Conservation (phyloP, 768 basidiomycete species). For the Hemileccinum rubropunctum region DNA sequence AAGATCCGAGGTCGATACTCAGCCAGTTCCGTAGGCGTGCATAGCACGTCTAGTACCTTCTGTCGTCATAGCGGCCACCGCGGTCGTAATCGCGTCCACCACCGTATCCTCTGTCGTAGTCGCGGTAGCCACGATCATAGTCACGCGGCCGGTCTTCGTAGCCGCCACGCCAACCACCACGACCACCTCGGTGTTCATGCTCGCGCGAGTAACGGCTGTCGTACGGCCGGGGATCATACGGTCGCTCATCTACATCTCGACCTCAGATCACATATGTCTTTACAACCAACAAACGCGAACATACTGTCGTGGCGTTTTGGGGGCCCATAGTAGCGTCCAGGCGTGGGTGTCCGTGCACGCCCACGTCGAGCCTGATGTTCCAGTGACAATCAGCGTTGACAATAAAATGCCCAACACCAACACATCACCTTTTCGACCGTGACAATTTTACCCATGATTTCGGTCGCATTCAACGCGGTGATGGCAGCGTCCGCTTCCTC, state of each 20-base stretch:
- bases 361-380: conserved; percentile 76
- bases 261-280: neutral
- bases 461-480: conserved; percentile 76
- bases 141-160: conserved; percentile 33
- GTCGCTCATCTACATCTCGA: conserved; percentile 61
- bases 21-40: neutral
- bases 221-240: conserved; percentile 90
- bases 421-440: conserved; percentile 79
- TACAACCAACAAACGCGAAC: conserved; percentile 18
- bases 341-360: conserved; percentile 88
- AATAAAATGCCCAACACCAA: neutral
- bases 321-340: conserved; percentile 92
- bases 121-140: conserved; percentile 39
- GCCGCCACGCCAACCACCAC: conserved; percentile 47
- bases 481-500: conserved; percentile 95
- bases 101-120: conserved; percentile 25
- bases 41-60: conserved; percentile 37
- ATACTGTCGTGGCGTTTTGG: conserved; percentile 74
- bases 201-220: conserved; percentile 82
- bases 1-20: conserved; percentile 2
- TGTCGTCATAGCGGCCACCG: conserved; percentile 40
- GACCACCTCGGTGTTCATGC: conserved; percentile 50
- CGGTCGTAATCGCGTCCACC: conserved; percentile 35
- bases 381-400: conserved; percentile 4
- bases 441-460: conserved; percentile 83